Evolutionary conservation across 2,329 filamentous ascomycete genomes (phyloP).

Genomic region (Penicillium sp.): DNA sequence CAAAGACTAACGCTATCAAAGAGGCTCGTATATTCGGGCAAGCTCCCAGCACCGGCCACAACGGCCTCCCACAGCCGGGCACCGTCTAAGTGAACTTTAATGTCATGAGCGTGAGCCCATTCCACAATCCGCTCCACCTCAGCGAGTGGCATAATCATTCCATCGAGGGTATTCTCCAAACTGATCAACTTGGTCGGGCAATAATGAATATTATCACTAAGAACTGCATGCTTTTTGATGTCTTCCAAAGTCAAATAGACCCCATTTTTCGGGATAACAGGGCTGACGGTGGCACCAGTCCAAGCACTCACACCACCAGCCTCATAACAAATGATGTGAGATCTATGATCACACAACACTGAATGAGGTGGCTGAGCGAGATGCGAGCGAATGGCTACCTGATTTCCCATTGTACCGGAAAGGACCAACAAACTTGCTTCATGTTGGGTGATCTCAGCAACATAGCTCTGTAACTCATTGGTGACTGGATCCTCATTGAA

Average conservation of each 20-base stretch:
- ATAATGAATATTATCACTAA: constrained; percentile 67
- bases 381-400: constrained; percentile 75
- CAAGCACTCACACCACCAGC: constrained; percentile 67
- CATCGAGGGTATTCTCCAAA: constrained; percentile 81
- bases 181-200: constrained; percentile 79
- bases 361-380: constrained; percentile 75
- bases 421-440: constrained; percentile 76
- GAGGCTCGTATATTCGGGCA: constrained; percentile 64
- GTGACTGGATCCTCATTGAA: constrained; percentile 78
- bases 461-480: constrained; percentile 68
- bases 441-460: constrained; percentile 71
- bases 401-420: constrained; percentile 93
- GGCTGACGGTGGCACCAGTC: constrained; percentile 67
- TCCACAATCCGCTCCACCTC: constrained; percentile 68
- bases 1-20: constrained; percentile 76
- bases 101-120: constrained; percentile 64
- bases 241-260: constrained; percentile 75
- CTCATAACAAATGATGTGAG: constrained; percentile 69
- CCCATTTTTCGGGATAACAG: constrained; percentile 67
- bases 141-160: constrained; percentile 71
- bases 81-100: constrained; percentile 75
- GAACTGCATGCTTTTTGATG: constrained; percentile 61
- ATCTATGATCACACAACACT: constrained; percentile 73
- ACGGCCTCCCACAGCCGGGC: constrained; percentile 81
- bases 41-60: constrained; percentile 63